A percentile compares a stretch with the other conserved stretches of the same genome.
These are phyloP conservation scores for Xerocomus spinulosus DNA, from an alignment of 768 basidiomycete species.

Conservation along the genomic window DNA sequence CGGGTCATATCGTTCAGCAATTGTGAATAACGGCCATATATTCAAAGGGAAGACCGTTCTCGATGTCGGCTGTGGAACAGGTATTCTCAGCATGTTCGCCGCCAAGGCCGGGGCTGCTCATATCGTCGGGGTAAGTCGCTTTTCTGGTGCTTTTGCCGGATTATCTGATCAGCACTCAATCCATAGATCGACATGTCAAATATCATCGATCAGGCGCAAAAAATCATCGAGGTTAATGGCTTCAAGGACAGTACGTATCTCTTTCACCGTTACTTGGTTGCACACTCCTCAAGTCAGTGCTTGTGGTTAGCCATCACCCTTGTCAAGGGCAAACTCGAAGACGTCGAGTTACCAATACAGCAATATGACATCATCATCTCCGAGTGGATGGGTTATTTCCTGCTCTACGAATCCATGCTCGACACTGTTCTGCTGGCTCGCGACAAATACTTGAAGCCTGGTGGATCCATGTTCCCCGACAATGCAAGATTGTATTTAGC, in stretches of 20 bases:
- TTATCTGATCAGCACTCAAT: constrained; percentile 12
- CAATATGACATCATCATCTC: constrained; percentile 99
- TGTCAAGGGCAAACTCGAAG: constrained; percentile 97
- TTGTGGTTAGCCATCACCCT: constrained; percentile 74
- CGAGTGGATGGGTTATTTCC: constrained; percentile 99
- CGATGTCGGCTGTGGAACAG: constrained; percentile 98
- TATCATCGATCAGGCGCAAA: constrained; percentile 98
- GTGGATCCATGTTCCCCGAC: constrained; percentile 94
- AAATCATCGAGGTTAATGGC: constrained; percentile 94
- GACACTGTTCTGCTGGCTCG: constrained; percentile 96
- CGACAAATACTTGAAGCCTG: constrained; percentile 92
- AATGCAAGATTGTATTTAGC: constrained; percentile 88
- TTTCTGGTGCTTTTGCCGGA: constrained; percentile 2
- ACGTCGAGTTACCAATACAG: constrained; percentile 79
- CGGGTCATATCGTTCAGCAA: constrained; percentile 89
- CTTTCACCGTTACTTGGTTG: not conserved
- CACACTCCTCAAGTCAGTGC: constrained; percentile 2
- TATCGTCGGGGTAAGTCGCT: constrained; percentile 76
- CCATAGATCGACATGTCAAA: constrained; percentile 98
- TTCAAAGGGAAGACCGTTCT: constrained; percentile 97
- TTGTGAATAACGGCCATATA: constrained; percentile 89
- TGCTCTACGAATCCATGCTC: constrained; percentile 98
- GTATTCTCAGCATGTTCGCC: constrained; percentile 97
- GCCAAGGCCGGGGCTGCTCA: constrained; percentile 92
- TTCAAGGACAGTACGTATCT: constrained; percentile 81